Base-by-base conservation (phyloP, 2,329 filamentous ascomycete species). In the Penicillium frequentans region DNA sequence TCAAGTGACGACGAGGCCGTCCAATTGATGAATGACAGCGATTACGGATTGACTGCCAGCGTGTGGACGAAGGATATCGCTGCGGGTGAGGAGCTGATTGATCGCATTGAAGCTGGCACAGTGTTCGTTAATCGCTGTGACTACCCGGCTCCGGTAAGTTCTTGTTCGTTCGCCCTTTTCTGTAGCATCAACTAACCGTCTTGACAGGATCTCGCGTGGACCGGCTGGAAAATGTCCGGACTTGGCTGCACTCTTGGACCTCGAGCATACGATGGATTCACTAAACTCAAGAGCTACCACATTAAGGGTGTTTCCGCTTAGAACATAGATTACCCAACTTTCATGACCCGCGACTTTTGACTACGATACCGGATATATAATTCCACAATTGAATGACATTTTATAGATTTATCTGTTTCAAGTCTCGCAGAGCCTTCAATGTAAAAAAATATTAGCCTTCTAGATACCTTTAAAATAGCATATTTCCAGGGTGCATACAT, bases 41-140 rank as follows among this genome's bases (percentile, higher is more conserved):
- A 95, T 61, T 96, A 95, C 71, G 93, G 93, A 5, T 81, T 96
- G 60, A 96, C 93, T 6, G 92, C 91, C 19, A 96, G 91, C 68
- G 92, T 96, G 66, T 96, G 92, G 93, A 96, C 91, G 54, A 95
- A 93, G 75, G 91, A 96, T 70, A 85, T 86, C 2, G 81, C 79
- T 49, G 87, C 82, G 69, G 93, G 88, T 27, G 85, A 91, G 65
- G 83, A 89, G 71, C 80, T 96, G 51, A 86, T 88, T 37, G 88
- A 93, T 55, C 82, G 87, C 46, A 86, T 96, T 50, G 92, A 96
- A 70, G 91, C 93, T 42, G 92, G 92, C 37, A 96, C 93, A 1
- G 91, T 96, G 46, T 96, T 96, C 76, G 90, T 96, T 68, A 96
- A 96, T 74, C 86, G 93, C 65, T 92, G 90, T 71, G 93, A 96